Percentiles rank a stretch among this genome's conserved stretches.
These are phyloP conservation scores for Meira miltonrushii DNA, from an alignment of 1,284 basidiomycete genomes.

Conservation along the genomic window DNA sequence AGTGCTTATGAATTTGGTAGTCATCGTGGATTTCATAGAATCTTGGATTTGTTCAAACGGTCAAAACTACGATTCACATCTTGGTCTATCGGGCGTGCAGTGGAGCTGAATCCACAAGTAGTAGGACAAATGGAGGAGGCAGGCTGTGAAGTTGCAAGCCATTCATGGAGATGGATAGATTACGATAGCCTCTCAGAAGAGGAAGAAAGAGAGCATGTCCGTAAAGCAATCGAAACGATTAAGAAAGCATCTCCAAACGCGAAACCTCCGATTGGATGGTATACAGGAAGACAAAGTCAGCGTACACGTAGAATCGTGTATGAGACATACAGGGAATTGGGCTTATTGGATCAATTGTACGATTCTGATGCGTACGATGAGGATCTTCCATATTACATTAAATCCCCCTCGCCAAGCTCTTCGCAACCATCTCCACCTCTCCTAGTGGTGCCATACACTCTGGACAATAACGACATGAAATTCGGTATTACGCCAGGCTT, in stretches of 20 bases:
- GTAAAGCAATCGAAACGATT: slow-evolving; percentile 47
- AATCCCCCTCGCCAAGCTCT: slow-evolving; percentile 31
- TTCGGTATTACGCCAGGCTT: slow-evolving; percentile 53
- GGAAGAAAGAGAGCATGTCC: slow-evolving; percentile 50
- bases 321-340: slow-evolving; percentile 38
- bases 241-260: slow-evolving; percentile 38
- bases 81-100: slow-evolving; percentile 53
- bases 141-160: slow-evolving; percentile 51
- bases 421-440: slow-evolving; percentile 29
- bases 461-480: slow-evolving; percentile 54
- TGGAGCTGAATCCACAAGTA: slow-evolving; percentile 51
- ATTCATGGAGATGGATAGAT: slow-evolving; percentile 54
- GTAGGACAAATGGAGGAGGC: slow-evolving; percentile 46
- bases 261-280: slow-evolving; percentile 52
- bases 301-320: slow-evolving; percentile 49
- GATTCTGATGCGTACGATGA: slow-evolving; percentile 52
- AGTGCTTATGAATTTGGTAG: slow-evolving; percentile 53
- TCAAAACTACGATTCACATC: slow-evolving; percentile 45
- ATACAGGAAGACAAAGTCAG: slow-evolving; percentile 52
- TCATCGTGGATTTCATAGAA: slow-evolving; percentile 54
- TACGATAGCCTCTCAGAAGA: slow-evolving; percentile 40
- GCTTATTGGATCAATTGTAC: slow-evolving; percentile 37
- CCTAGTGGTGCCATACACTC: slow-evolving; percentile 53
- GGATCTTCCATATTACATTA: slow-evolving; percentile 55
- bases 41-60: slow-evolving; percentile 51